Evolutionary conservation across 2,329 filamentous ascomycete species (phyloP).

Genomic region (Hypoxylon sp.): DNA sequence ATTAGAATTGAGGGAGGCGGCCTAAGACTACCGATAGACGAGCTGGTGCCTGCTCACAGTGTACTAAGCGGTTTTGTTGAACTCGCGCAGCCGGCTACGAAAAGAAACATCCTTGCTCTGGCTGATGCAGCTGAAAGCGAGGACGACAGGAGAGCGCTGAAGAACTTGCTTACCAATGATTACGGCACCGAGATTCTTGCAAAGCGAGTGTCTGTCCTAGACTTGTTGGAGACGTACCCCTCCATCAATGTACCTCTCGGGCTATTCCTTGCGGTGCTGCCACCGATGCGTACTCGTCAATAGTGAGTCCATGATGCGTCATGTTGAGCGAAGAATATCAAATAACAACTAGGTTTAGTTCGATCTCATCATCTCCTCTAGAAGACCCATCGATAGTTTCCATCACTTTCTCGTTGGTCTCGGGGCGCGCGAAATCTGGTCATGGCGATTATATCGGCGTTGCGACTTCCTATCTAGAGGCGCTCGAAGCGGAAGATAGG

Average conservation of each 20-base stretch:
- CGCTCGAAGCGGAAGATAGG: conserved; percentile 21
- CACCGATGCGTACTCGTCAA: conserved; percentile 73
- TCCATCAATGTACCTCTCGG: conserved; percentile 59
- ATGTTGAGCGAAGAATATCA: background rate
- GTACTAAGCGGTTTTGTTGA: conserved; percentile 42
- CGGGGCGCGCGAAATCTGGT: conserved; percentile 25
- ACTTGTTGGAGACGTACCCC: conserved; percentile 51
- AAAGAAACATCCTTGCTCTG: conserved; percentile 61
- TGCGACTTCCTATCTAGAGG: conserved; percentile 28
- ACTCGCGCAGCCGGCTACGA: conserved; percentile 55
- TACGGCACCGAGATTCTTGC: conserved; percentile 56
- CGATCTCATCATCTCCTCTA: conserved; percentile 36
- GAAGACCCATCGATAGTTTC: conserved; percentile 23
- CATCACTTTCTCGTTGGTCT: conserved; percentile 33
- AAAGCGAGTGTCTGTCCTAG: conserved; percentile 62
- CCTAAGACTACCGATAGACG: conserved; percentile 29
- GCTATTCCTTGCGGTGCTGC: conserved; percentile 69
- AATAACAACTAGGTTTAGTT: conserved; percentile 21
- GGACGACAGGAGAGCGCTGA: conserved; percentile 59
- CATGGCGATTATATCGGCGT: conserved; percentile 28
- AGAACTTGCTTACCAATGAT: conserved; percentile 41
- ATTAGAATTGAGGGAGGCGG: conserved; percentile 35
- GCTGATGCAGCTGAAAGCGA: conserved; percentile 63
- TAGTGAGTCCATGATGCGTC: conserved; percentile 56
- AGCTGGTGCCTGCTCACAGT: conserved; percentile 28